Evolutionary conservation across 75 land plant genomes (phyloP).

Genomic region (Ceratopteris richardii): DNA sequence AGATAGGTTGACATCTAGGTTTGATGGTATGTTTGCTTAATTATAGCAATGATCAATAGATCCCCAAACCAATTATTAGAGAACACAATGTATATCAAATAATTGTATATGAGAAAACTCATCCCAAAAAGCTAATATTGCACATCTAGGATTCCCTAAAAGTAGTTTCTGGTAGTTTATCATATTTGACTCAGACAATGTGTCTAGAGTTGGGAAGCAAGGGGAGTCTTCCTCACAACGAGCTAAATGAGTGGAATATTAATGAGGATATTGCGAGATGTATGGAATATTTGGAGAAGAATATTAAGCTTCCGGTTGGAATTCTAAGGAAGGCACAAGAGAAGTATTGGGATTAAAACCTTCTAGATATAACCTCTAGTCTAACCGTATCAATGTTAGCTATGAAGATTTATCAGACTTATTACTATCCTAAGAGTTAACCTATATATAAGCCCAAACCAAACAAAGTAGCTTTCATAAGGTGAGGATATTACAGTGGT

Average conservation of each 20-base stretch:
- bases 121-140: too few relatives aligned
- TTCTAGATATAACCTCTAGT: conserved; percentile 4
- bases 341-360: conserved; percentile 4
- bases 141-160: too few relatives aligned
- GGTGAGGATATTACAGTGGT: conserved; percentile 13
- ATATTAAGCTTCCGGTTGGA: conserved; percentile 8
- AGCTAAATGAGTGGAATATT: neutral
- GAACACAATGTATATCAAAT: too few relatives aligned
- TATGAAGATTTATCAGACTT: conserved; percentile 5
- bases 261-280: neutral
- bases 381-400: conserved; percentile 7
- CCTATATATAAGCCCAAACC: conserved; percentile 10
- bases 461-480: conserved; percentile 10
- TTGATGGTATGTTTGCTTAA: too few relatives aligned
- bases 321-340: conserved; percentile 11
- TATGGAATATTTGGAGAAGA: conserved; percentile 4
- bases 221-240: conserved; percentile 4
- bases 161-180: conserved; percentile 5
- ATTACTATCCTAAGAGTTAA: conserved; percentile 6
- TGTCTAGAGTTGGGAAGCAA: conserved; percentile 11
- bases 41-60: too few relatives aligned
- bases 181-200: conserved; percentile 1
- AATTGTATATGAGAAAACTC: too few relatives aligned
- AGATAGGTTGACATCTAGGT: too few relatives aligned
- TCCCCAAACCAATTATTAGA: too few relatives aligned